A percentile compares a stretch with the other conserved stretches of the same genome.
Evolutionary conservation across 164 flowering plant species (phyloP).

Genomic region (Macadamia tetraphylla): DNA sequence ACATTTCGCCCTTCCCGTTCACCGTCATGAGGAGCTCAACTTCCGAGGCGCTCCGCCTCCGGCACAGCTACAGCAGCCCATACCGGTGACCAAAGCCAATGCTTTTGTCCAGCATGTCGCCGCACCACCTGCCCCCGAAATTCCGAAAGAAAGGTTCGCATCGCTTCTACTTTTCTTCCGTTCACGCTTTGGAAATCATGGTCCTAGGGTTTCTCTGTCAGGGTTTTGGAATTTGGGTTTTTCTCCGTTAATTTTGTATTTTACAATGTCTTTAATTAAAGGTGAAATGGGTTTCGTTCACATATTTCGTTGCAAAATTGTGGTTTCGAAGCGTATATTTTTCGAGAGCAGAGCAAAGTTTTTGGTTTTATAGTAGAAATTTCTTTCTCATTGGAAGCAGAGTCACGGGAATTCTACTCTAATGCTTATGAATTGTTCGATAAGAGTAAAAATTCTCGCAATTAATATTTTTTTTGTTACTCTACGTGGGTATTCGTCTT

Average conservation of each 20-base stretch:
- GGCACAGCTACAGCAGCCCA: conserved; percentile 16
- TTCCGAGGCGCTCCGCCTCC: conserved; percentile 4
- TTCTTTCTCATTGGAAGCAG: background rate
- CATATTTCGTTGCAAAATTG: background rate
- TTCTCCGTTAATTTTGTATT: background rate
- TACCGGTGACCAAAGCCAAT: conserved; percentile 10
- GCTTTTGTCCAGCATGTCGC: conserved; percentile 18
- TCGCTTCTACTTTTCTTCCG: background rate
- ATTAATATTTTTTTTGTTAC: too few species aligned
- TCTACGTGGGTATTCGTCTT: background rate
- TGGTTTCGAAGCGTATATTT: background rate
- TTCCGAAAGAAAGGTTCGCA: conserved; percentile 41
- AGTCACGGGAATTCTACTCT: background rate
- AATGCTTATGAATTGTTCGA: background rate
- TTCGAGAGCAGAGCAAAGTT: background rate
- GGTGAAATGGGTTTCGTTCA: background rate
- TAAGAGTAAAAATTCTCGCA: background rate
- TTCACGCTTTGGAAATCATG: background rate
- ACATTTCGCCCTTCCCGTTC: conserved; percentile 4
- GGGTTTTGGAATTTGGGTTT: background rate
- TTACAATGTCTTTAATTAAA: background rate
- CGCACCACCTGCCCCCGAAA: conserved; percentile 13
- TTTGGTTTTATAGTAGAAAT: background rate
- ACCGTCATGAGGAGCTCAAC: conserved; percentile 7
- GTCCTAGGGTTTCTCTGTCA: background rate